Evolutionary conservation across 305 asterid species (phyloP).

Genomic region (Fraxinus angustifolia): DNA sequence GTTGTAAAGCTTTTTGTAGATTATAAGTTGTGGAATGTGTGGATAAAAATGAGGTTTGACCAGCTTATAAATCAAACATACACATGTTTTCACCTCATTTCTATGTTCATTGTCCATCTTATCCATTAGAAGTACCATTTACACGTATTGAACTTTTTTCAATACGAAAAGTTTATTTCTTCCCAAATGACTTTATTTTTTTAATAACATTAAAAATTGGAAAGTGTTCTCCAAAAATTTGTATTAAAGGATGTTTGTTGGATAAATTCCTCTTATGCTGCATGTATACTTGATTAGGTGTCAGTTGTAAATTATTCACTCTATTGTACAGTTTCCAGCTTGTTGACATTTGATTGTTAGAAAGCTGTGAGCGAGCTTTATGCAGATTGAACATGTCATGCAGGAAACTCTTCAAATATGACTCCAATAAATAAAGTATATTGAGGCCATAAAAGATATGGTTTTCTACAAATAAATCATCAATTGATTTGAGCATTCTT

Average conservation of each 20-base stretch:
- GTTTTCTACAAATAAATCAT: neutral
- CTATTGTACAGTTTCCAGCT: neutral
- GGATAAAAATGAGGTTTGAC: neutral
- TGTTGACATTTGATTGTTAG: constrained; percentile 7
- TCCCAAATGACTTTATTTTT: neutral
- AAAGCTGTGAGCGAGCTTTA: constrained; percentile 7
- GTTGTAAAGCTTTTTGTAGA: neutral
- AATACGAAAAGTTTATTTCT: neutral
- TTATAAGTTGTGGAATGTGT: neutral
- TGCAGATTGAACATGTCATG: neutral
- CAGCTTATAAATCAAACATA: neutral
- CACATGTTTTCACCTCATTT: constrained; percentile 11
- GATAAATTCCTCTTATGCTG: neutral
- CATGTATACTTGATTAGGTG: neutral
- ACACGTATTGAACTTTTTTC: constrained; percentile 7
- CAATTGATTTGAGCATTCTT: constrained; percentile 11
- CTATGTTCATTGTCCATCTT: constrained; percentile 1
- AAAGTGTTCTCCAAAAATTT: neutral
- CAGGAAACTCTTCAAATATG: neutral
- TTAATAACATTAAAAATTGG: neutral
- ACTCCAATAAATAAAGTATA: neutral
- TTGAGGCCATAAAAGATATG: constrained; percentile 10
- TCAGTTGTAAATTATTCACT: constrained; percentile 13
- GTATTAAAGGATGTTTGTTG: neutral
- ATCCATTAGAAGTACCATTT: constrained; percentile 4